Conservation (phyloP, 2,329 filamentous ascomycete species). For the Keithomyces neogunnii region DNA sequence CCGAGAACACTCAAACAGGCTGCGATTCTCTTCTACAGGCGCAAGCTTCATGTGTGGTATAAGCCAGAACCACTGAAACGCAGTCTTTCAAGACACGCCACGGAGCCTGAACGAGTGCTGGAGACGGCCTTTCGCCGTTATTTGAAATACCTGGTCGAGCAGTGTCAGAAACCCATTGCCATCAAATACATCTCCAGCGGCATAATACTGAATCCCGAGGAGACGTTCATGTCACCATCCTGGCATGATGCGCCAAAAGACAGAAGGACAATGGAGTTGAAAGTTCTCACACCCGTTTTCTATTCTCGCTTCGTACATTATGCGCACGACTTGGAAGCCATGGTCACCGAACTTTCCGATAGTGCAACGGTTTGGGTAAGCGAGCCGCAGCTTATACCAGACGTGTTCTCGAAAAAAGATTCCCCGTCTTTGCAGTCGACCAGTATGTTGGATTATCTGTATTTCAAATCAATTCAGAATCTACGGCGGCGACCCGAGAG, state of each 20-base stretch:
- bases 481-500: slow-evolving; percentile 33
- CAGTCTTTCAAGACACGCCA: slow-evolving; percentile 46
- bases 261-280: slow-evolving; percentile 40
- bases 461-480: slow-evolving; percentile 35
- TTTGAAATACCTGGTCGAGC: slow-evolving; percentile 39
- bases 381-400: slow-evolving; percentile 41
- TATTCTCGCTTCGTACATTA: slow-evolving; percentile 60
- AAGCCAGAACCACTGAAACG: slow-evolving; percentile 52
- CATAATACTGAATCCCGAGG: slow-evolving; percentile 25
- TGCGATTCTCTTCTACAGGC: slow-evolving; percentile 43
- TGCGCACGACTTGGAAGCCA: slow-evolving; percentile 50
- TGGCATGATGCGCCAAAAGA: slow-evolving; percentile 11
- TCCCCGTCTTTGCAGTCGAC: slow-evolving; percentile 25
- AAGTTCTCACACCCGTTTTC: slow-evolving; percentile 55
- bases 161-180: slow-evolving; percentile 32
- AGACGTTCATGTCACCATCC: slow-evolving; percentile 28
- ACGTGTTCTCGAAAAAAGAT: slow-evolving; percentile 32
- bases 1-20: slow-evolving; percentile 58
- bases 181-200: slow-evolving; percentile 49
- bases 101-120: slow-evolving; percentile 36
- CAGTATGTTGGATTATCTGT: slow-evolving; percentile 28
- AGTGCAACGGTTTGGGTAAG: slow-evolving; percentile 51
- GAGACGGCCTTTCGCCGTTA: slow-evolving; percentile 41
- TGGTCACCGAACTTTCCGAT: slow-evolving; percentile 52
- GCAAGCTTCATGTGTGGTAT: slow-evolving; percentile 55